A percentile compares a stretch with the other conserved stretches of the same genome.
phyloP scores from a whole-genome alignment of 2,329 filamentous ascomycete species.

The Hypoxylon sp. region DNA sequence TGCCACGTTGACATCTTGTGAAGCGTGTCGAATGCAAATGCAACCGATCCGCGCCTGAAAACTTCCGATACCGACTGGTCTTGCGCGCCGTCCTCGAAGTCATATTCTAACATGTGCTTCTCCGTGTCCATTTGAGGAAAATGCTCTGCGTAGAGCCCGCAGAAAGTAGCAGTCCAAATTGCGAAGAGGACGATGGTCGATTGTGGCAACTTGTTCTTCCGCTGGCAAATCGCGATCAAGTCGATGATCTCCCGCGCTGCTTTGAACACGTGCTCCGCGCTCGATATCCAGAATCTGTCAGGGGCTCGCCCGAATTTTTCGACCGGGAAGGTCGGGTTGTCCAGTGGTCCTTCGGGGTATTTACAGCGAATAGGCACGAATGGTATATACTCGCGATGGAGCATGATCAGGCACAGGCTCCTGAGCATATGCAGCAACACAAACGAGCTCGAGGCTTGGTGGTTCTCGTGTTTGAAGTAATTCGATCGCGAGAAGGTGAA shows the following conservation, averaged over 20 bases:
- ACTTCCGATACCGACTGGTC: constrained; percentile 38
- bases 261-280: constrained; percentile 68
- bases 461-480: constrained; percentile 70
- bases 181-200: constrained; percentile 73
- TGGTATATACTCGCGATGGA: constrained; percentile 73
- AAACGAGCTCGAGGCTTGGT: constrained; percentile 69
- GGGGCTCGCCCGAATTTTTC: constrained; percentile 55
- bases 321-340: constrained; percentile 62
- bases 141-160: constrained; percentile 70
- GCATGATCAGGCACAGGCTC: constrained; percentile 70
- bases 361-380: constrained; percentile 66
- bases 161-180: constrained; percentile 71
- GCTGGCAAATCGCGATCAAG: constrained; percentile 67
- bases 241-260: constrained; percentile 70
- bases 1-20: constrained; percentile 59
- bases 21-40: constrained; percentile 59
- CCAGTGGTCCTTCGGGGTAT: constrained; percentile 63
- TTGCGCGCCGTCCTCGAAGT: constrained; percentile 45
- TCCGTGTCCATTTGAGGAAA: constrained; percentile 74
- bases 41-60: constrained; percentile 53
- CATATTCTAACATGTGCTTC: constrained; percentile 57
- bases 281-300: constrained; percentile 67
- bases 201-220: constrained; percentile 68
- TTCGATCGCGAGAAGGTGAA: constrained; percentile 68
- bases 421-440: constrained; percentile 72